Percentiles rank a stretch among this genome's conserved stretches.
phyloP scores from a whole-genome alignment of 2,329 filamentous ascomycete species.

The Epichloe festucae region DNA sequence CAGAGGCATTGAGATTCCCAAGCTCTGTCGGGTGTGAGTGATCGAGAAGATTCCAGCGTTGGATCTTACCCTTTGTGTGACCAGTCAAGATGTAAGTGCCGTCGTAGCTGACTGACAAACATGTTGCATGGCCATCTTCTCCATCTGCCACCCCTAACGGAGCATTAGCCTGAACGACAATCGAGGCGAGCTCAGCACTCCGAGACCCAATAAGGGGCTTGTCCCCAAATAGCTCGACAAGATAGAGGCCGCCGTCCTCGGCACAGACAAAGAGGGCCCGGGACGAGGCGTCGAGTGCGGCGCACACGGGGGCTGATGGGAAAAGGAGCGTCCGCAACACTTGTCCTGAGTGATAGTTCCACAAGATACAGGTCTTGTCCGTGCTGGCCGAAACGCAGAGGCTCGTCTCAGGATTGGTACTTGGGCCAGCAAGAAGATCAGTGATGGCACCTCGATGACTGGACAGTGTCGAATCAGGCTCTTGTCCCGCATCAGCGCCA shows the following conservation, averaged over 20 bases:
- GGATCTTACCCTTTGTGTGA: constrained; percentile 65
- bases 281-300: constrained; percentile 70
- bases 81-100: constrained; percentile 69
- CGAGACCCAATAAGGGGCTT: constrained; percentile 41
- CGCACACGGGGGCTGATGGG: constrained; percentile 51
- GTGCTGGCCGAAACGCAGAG: constrained; percentile 73
- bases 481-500: constrained; percentile 39
- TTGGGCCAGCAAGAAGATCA: constrained; percentile 48
- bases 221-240: constrained; percentile 57
- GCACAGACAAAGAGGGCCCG: constrained; percentile 71
- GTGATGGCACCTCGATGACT: constrained; percentile 66
- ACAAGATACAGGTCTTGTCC: constrained; percentile 82
- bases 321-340: constrained; percentile 73
- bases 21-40: constrained; percentile 54
- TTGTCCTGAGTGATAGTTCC: constrained; percentile 76
- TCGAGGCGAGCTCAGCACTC: constrained; percentile 40
- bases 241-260: constrained; percentile 67
- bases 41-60: constrained; percentile 68
- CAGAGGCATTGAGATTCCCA: constrained; percentile 62
- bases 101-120: constrained; percentile 67
- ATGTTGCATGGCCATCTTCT: constrained; percentile 51
- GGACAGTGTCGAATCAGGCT: constrained; percentile 66
- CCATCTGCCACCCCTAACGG: constrained; percentile 45
- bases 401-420: constrained; percentile 54
- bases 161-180: constrained; percentile 40